Conservation (phyloP, 2,329 filamentous ascomycete genomes). For the Neofusicoccum parvum region DNA sequence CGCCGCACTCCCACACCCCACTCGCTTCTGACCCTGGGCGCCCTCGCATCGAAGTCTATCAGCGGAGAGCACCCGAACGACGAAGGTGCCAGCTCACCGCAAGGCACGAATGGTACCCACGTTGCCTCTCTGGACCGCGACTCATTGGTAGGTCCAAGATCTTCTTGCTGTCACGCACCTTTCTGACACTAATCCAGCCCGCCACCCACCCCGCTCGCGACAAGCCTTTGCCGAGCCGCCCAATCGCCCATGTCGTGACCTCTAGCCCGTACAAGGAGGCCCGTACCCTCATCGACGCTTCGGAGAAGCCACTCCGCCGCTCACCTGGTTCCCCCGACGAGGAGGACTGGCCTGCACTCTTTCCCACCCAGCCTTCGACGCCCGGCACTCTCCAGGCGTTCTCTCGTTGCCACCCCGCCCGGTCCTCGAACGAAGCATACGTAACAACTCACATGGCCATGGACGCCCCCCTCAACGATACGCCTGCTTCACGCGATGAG, state of each 20-base stretch:
- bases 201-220: constrained; percentile 23
- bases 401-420: background rate
- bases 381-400: background rate
- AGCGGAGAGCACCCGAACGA: constrained; percentile 23
- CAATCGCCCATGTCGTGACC: constrained; percentile 35
- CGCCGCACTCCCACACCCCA: constrained; percentile 17
- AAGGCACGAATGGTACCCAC: background rate
- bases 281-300: constrained; percentile 44
- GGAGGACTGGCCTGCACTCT: constrained; percentile 33
- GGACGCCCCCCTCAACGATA: background rate
- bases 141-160: background rate
- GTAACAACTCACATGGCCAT: background rate
- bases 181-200: constrained; percentile 11
- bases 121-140: constrained; percentile 12
- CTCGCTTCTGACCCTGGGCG: constrained; percentile 9
- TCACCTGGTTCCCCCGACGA: constrained; percentile 28
- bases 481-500: background rate
- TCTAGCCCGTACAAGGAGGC: constrained; percentile 39
- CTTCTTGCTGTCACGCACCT: background rate
- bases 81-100: background rate
- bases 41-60: background rate
- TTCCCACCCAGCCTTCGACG: constrained; percentile 23
- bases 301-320: constrained; percentile 32
- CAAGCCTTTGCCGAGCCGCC: constrained; percentile 45
- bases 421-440: background rate